Conservation (phyloP, 2,329 filamentous ascomycete genomes). For the Aureobasidium sp. region DNA sequence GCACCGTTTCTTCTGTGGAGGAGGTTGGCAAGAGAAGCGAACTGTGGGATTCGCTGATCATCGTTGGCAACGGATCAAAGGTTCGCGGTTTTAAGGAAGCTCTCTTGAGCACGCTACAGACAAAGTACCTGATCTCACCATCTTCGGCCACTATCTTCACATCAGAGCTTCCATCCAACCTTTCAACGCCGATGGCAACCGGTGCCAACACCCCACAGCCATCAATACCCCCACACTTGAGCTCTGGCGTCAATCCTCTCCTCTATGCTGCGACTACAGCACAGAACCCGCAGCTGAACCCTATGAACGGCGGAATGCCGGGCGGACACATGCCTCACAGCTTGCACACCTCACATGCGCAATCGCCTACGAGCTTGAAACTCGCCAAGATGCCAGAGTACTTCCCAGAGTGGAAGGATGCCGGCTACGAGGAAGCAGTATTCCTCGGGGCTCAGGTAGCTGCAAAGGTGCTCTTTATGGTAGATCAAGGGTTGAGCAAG, state of each 20-base stretch:
- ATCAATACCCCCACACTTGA: constrained; percentile 31
- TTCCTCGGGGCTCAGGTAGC: constrained; percentile 86
- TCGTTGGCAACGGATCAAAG: constrained; percentile 78
- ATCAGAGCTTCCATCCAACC: constrained; percentile 87
- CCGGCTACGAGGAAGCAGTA: constrained; percentile 67
- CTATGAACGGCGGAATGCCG: constrained; percentile 23
- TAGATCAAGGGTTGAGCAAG: constrained; percentile 58
- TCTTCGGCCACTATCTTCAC: constrained; percentile 94
- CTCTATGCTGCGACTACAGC: constrained; percentile 83
- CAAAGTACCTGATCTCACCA: constrained; percentile 83
- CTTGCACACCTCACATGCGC: constrained; percentile 54
- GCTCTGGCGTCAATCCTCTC: constrained; percentile 67
- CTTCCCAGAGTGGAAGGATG: constrained; percentile 79
- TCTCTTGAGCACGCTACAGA: constrained; percentile 67
- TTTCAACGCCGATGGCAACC: constrained; percentile 83
- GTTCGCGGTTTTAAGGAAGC: constrained; percentile 77
- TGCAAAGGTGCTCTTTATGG: constrained; percentile 64
- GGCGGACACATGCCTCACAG: constrained; percentile 32
- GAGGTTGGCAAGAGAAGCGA: constrained; percentile 76
- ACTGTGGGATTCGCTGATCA: constrained; percentile 86
- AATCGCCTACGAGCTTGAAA: constrained; percentile 80
- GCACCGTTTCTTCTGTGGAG: constrained; percentile 71
- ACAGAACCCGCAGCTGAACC: constrained; percentile 44
- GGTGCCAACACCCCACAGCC: constrained; percentile 82
- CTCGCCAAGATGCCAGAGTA: constrained; percentile 71